Evolutionary conservation across 768 basidiomycete genomes (phyloP).

Genomic region (Lentinula boryana): DNA sequence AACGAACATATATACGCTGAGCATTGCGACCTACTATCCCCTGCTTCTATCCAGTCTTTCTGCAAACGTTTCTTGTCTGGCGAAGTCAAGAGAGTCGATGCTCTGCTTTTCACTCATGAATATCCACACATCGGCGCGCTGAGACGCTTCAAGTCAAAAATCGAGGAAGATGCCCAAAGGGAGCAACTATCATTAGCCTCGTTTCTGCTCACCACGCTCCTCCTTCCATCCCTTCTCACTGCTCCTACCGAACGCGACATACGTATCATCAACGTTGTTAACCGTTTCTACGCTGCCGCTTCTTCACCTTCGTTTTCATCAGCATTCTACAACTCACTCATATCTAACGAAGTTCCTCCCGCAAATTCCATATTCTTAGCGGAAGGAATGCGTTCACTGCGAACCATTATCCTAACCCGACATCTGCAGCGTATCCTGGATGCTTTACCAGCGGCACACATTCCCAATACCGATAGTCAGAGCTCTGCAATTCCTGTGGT

Average conservation of each 20-base stretch:
- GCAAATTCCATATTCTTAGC: conserved; percentile 35
- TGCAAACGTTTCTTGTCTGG: conserved; percentile 61
- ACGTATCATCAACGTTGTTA: conserved; percentile 80
- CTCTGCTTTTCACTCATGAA: conserved; percentile 73
- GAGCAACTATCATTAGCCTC: conserved; percentile 55
- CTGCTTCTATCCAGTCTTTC: conserved; percentile 63
- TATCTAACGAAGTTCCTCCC: conserved; percentile 7
- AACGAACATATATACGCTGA: conserved; percentile 82
- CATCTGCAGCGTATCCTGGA: conserved; percentile 85
- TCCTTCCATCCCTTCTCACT: conserved; percentile 75
- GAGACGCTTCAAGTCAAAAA: conserved; percentile 18
- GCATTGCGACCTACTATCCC: conserved; percentile 64
- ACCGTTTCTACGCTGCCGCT: conserved; percentile 87
- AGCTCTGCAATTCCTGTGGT: conserved; percentile 34
- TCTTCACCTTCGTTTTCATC: conserved; percentile 33
- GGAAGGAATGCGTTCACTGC: conserved; percentile 63
- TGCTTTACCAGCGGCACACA: conserved; percentile 63
- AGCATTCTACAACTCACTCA: conserved; percentile 18
- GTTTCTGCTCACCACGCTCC: conserved; percentile 72
- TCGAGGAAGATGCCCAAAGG: conserved; percentile 30
- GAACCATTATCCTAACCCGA: conserved; percentile 56
- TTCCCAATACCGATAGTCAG: conserved; percentile 35
- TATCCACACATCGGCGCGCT: conserved; percentile 57
- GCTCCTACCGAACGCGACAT: conserved; percentile 87
- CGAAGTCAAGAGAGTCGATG: conserved; percentile 68